These are phyloP conservation scores for Pseudogymnoascus verrucosus DNA, from an alignment of 2,329 filamentous ascomycete genomes.

Conservation along the genomic window DNA sequence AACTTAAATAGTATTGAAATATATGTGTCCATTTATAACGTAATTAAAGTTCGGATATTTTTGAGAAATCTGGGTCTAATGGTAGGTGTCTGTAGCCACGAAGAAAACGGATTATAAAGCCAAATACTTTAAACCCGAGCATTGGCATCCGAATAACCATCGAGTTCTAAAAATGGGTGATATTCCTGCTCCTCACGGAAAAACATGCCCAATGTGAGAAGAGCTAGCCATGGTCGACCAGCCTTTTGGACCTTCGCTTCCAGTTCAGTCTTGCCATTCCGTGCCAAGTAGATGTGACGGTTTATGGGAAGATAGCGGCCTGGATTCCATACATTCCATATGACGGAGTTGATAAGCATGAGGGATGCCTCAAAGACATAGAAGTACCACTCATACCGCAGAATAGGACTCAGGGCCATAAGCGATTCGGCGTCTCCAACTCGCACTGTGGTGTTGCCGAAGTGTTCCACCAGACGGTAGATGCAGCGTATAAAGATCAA, in stretches of 20 bases:
- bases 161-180: background rate
- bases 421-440: slow-evolving; percentile 31
- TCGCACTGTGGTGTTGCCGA: slow-evolving; percentile 35
- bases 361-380: slow-evolving; percentile 45
- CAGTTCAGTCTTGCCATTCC: slow-evolving; percentile 40
- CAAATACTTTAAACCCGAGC: background rate
- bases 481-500: slow-evolving; percentile 45
- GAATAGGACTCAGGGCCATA: slow-evolving; percentile 31
- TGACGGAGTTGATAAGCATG: slow-evolving; percentile 41
- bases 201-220: slow-evolving; percentile 14
- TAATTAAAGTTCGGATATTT: background rate
- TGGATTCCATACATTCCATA: slow-evolving; percentile 43
- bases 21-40: background rate
- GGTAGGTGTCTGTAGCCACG: background rate
- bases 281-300: slow-evolving; percentile 38
- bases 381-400: slow-evolving; percentile 49
- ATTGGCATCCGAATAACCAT: background rate
- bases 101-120: background rate
- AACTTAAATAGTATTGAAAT: background rate
- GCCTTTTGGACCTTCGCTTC: slow-evolving; percentile 40
- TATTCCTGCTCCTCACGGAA: slow-evolving; percentile 11
- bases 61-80: background rate
- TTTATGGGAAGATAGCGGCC: slow-evolving; percentile 38
- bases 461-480: slow-evolving; percentile 48
- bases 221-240: slow-evolving; percentile 23